Base-by-base conservation (phyloP, 352 stramenopile species). In the Globisporangium carolinianum region DNA sequence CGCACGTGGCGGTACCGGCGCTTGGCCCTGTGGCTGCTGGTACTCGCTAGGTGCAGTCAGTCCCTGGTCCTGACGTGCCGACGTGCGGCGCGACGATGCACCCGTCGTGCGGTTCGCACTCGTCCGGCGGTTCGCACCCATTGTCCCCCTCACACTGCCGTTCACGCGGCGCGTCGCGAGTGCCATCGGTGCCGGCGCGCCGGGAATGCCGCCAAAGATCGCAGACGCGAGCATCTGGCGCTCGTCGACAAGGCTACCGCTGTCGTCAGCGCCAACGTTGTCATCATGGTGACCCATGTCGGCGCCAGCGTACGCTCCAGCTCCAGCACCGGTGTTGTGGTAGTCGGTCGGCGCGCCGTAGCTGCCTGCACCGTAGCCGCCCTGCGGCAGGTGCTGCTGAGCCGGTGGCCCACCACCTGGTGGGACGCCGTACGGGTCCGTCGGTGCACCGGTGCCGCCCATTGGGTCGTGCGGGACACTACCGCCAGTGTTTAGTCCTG, bases 161-260 rank as follows among this genome's bases (percentile, higher is more conserved):
- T 69, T 72, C 36, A 73, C 73, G 37, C 80, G 77, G 35, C 79
- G 75, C 3, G 42, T 51, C 46, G 65, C 68, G n/a, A 41, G 61
- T 37, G 73, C 39, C 61, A 83, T 72, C 6, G 79, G 67, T 7
- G 73, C 67, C 9, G 81, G 77, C 0, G 76, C 88, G 49, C 88
- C 87, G 9, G 80, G 85, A 50, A 98, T 96, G 36, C 97, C 97
- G 43, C 97, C 96, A 72, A 99, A 99, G 51, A 99, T 86, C 8
- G 94, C 94, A 11, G 94, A 97, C 45, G 97, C 96, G 76, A 98
- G 88, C 62, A 92, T 85, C 53, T 79, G 68, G 46, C 85, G 82
- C 62, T 95, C 84, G 47, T 94, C 76, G 2, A 90, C 72, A 6
- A 77, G 58, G 18, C 71, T 70, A 45, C 70, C 69, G 46, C 87